Evolutionary conservation across 345 rosid species (phyloP), one percentile per base, ranked within the genome.

Genomic region (Stellera chamaejasme): DNA sequence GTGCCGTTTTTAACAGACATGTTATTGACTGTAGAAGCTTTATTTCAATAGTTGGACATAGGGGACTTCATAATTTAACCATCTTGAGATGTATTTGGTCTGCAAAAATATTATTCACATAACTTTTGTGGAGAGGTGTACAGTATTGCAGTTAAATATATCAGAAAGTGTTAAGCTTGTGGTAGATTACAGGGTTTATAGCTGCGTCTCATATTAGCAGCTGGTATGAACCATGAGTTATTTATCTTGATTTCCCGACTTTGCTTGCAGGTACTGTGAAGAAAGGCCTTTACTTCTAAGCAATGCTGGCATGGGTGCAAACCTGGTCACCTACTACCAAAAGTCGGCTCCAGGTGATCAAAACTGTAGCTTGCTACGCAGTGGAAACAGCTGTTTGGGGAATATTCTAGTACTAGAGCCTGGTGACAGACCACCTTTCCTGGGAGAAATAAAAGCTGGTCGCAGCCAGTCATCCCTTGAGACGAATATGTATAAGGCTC

Each of bases 291-390:
- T 89, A 66, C 70, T 87, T 69, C 77, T 93, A 71, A 82, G 85
- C 76, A 93, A 84, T 74, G 77, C 60, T 54, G 99, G 99, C 50
- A 93, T 93, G 99, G 99, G 99, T 66, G 97, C 99, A 15, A 89
- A 84, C 65, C 58, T 93, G 59, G 77, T 91, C 70, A 86, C 97
- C 43, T 93, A 93, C 74, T 85, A 87, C 79, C 99, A 84, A 75
- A 93, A 89, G 66, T 74, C 87, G 63, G 69, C 77, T 60, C 73
- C 91, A 23, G 74, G 73, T 50, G 99, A 89, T 73, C 97, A 93
- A 80, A 58, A 59, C 57, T 80, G 91, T 50, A 58, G 68, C 64
- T 64, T 67, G 23, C 60, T 86, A 71, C 77, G 72, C 64, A 72
- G 67, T 67, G 87, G 77, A 67, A 87, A 67, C 72, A 74, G 59